These are phyloP conservation scores for Ascocoryne sarcoides DNA, from an alignment of 2,329 filamentous ascomycete genomes.

Conservation along the genomic window DNA sequence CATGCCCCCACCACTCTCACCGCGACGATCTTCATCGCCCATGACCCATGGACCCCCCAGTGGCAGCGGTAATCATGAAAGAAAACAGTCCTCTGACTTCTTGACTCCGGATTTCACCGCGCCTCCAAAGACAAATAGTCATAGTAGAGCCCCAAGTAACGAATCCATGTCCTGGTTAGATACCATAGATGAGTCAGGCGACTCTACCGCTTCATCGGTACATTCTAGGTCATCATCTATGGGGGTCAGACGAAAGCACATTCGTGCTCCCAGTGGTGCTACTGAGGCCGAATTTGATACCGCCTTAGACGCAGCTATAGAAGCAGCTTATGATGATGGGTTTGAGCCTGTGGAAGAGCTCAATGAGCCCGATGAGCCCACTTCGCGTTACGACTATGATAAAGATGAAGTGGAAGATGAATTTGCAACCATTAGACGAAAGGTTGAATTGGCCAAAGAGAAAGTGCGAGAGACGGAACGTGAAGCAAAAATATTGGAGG, in stretches of 20 bases:
- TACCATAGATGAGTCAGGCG: constrained; percentile 83
- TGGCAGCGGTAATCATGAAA: constrained; percentile 25
- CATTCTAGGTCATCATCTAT: constrained; percentile 71
- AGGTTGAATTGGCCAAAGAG: constrained; percentile 69
- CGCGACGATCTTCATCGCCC: constrained; percentile 48
- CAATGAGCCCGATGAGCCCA: constrained; percentile 35
- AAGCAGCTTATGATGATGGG: constrained; percentile 90
- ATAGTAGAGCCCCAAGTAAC: constrained; percentile 55
- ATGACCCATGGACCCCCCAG: constrained; percentile 22
- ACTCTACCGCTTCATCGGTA: constrained; percentile 68
- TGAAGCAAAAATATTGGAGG: constrained; percentile 54
- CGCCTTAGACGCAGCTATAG: constrained; percentile 87
- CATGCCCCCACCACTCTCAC: constrained; percentile 64
- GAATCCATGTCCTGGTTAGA: constrained; percentile 91
- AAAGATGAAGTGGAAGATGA: constrained; percentile 35
- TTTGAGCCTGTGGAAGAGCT: constrained; percentile 73
- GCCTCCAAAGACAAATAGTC: constrained; percentile 22
- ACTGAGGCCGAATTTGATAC: constrained; percentile 91
- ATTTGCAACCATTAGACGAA: constrained; percentile 46
- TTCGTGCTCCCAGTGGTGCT: constrained; percentile 57
- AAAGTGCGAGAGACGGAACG: constrained; percentile 64
- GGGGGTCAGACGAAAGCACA: constrained; percentile 58
- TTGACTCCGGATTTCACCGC: constrained; percentile 29
- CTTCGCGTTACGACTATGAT: constrained; percentile 28
- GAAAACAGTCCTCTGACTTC: constrained; percentile 24